Evolutionary conservation across 1,139 yeast species (phyloP), one percentile per base, ranked within the genome.

Genomic region (Hemisphaericaspora subhashii): DNA sequence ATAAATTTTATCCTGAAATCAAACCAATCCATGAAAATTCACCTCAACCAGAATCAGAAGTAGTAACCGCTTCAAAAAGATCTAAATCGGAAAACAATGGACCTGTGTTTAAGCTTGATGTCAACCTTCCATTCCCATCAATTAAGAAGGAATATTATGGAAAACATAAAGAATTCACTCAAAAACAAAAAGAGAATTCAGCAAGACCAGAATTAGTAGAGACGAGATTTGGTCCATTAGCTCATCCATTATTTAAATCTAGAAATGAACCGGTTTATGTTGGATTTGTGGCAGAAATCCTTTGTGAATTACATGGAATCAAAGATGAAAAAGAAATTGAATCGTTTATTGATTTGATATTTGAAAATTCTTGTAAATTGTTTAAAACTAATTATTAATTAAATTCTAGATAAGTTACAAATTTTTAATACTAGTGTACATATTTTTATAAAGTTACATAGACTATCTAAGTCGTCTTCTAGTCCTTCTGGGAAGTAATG

Each of bases 201-300:
- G 31, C 35, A 11, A 42, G 42, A 6, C 40, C 42, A 26, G 39
- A 33, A 12, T 35, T 36, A 7, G 35, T 42, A 18, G 42, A 41
- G 12, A 34, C 43, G n/a, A 44, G 55, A 24, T 44, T 57, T 5
- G 75, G 76, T 0, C 51, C 55, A 12, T 57, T 60, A 33, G 66
- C 77, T 2, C 51, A 64, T 8, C 84, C 86, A 4, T 65, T 87
- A 68, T 77, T 92, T 32, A 84, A 85, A 48, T 83, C 94, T 1
- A 73, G 98, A 52, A 89, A 94, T 58, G 98, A 92, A 60, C 98
- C 98, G 0, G 89, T 94, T 36, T 74, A 78, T 36, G 80, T 92
- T 40, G 88, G 88, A 1, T 77, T 80, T 36, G 92, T 90, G 1
- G 97, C 95, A 0, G 78, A 83, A 48, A 83, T 87, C 8, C 72